These are phyloP conservation scores for Amanita pseudoporphyria DNA, from an alignment of 768 basidiomycete species.

Conservation along the genomic window DNA sequence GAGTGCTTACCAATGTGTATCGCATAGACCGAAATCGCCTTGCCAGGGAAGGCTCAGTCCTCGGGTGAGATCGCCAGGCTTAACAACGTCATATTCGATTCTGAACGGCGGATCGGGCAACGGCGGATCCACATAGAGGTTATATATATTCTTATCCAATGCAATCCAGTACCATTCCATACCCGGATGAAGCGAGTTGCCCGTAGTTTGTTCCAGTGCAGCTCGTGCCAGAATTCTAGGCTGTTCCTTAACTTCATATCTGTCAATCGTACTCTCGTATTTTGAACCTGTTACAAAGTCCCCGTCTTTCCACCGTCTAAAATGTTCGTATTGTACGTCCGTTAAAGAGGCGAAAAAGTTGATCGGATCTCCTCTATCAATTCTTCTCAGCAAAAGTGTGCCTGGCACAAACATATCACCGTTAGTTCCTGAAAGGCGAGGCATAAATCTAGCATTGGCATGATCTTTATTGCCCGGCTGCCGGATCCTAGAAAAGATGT, in stretches of 20 bases:
- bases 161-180: conserved; percentile 25
- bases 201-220: conserved; percentile 20
- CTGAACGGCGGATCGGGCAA: too few species aligned
- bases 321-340: conserved; percentile 21
- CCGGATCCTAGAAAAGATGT: conserved; percentile 7
- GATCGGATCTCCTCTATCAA: conserved; percentile 3
- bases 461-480: conserved; percentile 1
- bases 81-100: too few species aligned
- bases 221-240: conserved; percentile 18
- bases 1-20: too few species aligned
- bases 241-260: conserved; percentile 9
- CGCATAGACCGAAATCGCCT: too few species aligned
- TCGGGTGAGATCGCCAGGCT: too few species aligned
- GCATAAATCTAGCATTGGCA: conserved; percentile 19
- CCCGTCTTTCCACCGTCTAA: conserved; percentile 20
- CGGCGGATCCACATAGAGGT: too few species aligned
- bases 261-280: background rate
- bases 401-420: background rate
- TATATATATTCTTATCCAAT: conserved; percentile 7
- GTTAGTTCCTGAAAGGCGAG: conserved; percentile 22
- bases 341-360: conserved; percentile 18
- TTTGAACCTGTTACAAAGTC: conserved; percentile 10
- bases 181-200: conserved; percentile 24
- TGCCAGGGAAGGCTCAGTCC: too few species aligned
- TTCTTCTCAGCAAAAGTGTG: background rate